A percentile compares a stretch with the other conserved stretches of the same genome.
Conservation (phyloP, 208 protist species). For the Leishmania guyanensis region DNA sequence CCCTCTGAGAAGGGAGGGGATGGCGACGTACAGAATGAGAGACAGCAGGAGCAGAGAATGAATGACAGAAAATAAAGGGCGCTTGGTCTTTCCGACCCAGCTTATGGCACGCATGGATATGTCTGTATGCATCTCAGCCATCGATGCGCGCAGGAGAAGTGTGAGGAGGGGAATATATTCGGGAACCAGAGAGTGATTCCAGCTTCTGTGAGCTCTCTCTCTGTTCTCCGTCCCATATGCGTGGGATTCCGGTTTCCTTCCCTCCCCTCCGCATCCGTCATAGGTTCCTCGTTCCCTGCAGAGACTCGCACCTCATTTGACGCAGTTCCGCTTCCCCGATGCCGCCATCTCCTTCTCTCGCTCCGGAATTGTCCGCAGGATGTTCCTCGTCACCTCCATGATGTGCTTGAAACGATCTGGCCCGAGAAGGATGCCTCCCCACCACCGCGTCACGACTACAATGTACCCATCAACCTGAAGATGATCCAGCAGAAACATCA, state of each 20-base stretch:
- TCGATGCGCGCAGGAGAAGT: background rate
- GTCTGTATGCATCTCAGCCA: background rate
- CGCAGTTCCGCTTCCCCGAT: constrained; percentile 1
- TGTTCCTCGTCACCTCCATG: constrained; percentile 79
- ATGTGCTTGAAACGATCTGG: constrained; percentile 95
- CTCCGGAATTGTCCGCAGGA: constrained; percentile 71
- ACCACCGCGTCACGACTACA: constrained; percentile 96
- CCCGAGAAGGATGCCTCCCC: constrained; percentile 94
- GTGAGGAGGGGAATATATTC: background rate
- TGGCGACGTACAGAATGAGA: background rate
- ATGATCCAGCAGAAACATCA: constrained; percentile 90
- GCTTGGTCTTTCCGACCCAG: background rate
- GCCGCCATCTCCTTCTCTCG: constrained; percentile 34
- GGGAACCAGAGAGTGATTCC: background rate
- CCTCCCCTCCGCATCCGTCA: background rate
- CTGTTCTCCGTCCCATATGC: background rate
- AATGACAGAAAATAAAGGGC: constrained; percentile 5
- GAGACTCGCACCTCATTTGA: background rate
- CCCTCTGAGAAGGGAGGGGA: background rate
- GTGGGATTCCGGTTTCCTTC: background rate
- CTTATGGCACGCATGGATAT: background rate
- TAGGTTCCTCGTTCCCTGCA: too few relatives aligned
- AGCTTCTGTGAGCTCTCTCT: background rate
- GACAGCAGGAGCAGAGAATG: constrained; percentile 21
- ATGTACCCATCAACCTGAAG: constrained; percentile 82